Percentiles rank a stretch among this genome's conserved stretches.
Evolutionary conservation across 1,139 yeast genomes (phyloP).

Genomic region (Yamadazyma membranifaciens): DNA sequence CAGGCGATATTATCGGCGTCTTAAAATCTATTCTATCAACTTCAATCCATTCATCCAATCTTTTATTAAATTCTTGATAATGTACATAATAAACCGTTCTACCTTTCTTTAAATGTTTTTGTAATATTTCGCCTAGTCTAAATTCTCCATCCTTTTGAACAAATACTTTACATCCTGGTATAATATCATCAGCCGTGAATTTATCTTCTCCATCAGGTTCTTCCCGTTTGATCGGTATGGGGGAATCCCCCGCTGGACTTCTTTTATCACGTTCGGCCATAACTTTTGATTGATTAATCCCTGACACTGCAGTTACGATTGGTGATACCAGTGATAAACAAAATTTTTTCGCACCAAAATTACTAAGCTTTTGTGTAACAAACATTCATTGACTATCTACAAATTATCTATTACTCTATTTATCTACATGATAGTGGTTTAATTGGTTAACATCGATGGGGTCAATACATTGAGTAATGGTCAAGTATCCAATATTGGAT

Average conservation of each 20-base stretch:
- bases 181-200: slow-evolving; percentile 48
- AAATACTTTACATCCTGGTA: slow-evolving; percentile 75
- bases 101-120: slow-evolving; percentile 73
- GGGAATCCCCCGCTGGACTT: slow-evolving; percentile 12
- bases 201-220: slow-evolving; percentile 12
- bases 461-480: slow-evolving; percentile 13
- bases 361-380: too few species aligned
- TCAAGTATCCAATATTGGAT: slow-evolving; percentile 38
- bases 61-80: slow-evolving; percentile 86
- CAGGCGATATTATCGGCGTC: slow-evolving; percentile 70
- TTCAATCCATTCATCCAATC: slow-evolving; percentile 89
- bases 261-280: not conserved
- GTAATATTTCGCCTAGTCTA: slow-evolving; percentile 82
- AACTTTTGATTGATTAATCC: slow-evolving; percentile 2
- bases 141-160: slow-evolving; percentile 79
- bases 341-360: too few species aligned
- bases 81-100: slow-evolving; percentile 86
- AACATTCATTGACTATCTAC: not conserved
- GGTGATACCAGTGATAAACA: not conserved
- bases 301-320: not conserved
- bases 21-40: slow-evolving; percentile 67
- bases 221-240: slow-evolving; percentile 16
- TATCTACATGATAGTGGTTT: not conserved
- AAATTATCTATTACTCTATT: not conserved
- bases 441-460: slow-evolving; percentile 5